Base-by-base conservation (phyloP, 2,329 filamentous ascomycete species). In the Penicillium crustosum region DNA sequence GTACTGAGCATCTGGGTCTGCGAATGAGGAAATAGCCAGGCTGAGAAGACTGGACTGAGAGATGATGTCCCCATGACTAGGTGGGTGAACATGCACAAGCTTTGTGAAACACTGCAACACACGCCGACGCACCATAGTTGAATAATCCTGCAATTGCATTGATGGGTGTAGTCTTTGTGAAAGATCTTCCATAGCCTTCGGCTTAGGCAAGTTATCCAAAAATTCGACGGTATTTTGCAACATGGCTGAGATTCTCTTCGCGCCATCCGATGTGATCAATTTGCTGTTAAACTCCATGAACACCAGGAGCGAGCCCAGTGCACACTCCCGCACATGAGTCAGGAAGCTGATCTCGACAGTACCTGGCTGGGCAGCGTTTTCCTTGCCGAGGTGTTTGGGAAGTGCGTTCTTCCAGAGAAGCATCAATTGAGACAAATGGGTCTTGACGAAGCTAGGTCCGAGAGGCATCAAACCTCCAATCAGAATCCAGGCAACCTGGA, bases 391-490 rank as follows among this genome's bases (percentile, higher is more conserved):
- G 6, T 95, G 93, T 69, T 95, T 96, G 0, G 95, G 93, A 12
- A 99, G 82, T 0, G 94, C 93, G 74, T 97, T 99, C 75, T 96
- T 96, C 94, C 94, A 99, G 7, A 99, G 80, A 9, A 99, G 79
- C 55, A 99, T 86, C 23, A 99, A 82, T 70, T 99, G 94, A 2
- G 93, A 93, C 8, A 99, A 83, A 75, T 99, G 94, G 25, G 97
- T 97, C 77, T 99, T 99, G 75, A 97, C 93, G 73, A 99, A 99
- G 73, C 96, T 97, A 4, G 94, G 93, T 0, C 94, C 94, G 0
- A 99, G 83, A 0, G 93, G 92, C 93, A 97, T 97, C 54, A 99
- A 79, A 0, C 95, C 94, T 38, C 95, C 94, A 47, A 99, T 96
- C 57, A 99, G 80, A 48, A 96, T 95, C 93, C 94, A 99, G 6